Conservation (phyloP, 73 alveolate genomes). For the Tetrahymena elliotti region DNA sequence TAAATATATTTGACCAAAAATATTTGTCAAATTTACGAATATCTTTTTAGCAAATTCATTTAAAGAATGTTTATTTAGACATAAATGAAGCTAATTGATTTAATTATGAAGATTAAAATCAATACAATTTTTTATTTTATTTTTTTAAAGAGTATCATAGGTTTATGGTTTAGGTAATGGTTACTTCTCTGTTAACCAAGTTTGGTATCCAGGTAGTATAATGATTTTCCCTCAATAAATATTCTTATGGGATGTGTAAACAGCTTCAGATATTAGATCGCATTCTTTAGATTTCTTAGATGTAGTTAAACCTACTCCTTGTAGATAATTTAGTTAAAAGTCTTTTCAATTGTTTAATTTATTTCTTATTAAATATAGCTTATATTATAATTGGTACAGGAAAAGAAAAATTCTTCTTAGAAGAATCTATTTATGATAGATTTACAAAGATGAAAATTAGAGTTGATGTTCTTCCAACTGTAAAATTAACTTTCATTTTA, state of each 20-base stretch:
- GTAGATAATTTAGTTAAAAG: not conserved
- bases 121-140: too few species aligned
- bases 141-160: not conserved
- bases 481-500: not conserved
- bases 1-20: not conserved
- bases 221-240: constrained; percentile 28
- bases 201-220: constrained; percentile 47
- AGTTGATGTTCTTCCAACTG: constrained; percentile 31
- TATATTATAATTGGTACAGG: constrained; percentile 44
- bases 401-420: constrained; percentile 21
- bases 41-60: too few species aligned
- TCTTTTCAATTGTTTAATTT: not conserved
- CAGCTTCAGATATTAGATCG: constrained; percentile 40
- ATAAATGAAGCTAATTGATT: too few species aligned
- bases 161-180: constrained; percentile 45
- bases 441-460: constrained; percentile 1
- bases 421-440: constrained; percentile 34
- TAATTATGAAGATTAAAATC: too few species aligned
- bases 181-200: constrained; percentile 25
- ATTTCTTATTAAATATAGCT: not conserved
- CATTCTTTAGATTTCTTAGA: constrained; percentile 39
- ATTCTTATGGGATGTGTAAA: constrained; percentile 34
- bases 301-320: constrained; percentile 30
- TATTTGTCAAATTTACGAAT: not conserved
- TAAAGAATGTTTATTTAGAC: too few species aligned